Evolutionary conservation across 768 basidiomycete species (phyloP).

Genomic region (Artomyces pyxidatus): DNA sequence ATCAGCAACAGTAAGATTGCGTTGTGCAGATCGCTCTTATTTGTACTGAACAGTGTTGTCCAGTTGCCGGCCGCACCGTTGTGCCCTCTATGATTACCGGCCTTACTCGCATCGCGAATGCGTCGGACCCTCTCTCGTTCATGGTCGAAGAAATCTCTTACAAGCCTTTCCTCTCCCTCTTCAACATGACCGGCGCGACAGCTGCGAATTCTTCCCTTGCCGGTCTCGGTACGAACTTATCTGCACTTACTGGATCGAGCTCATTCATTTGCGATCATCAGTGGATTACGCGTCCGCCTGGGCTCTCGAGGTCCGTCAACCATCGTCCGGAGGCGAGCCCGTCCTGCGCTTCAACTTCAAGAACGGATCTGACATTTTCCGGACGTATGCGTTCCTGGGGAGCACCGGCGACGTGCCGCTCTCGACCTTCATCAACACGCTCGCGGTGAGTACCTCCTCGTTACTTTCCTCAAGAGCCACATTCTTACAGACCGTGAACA

Average conservation of each 20-base stretch:
- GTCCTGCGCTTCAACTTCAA: conserved; percentile 60
- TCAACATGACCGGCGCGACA: conserved; percentile 64
- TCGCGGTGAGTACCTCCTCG: conserved; percentile 24
- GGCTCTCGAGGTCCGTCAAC: conserved; percentile 51
- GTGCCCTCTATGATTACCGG: conserved; percentile 51
- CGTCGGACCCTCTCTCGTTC: conserved; percentile 46
- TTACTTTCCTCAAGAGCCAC: not conserved
- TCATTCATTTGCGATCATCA: conserved; percentile 17
- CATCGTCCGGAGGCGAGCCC: conserved; percentile 36
- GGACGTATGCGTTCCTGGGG: conserved; percentile 36
- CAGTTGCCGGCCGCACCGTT: conserved; percentile 63
- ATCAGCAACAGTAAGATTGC: conserved; percentile 50
- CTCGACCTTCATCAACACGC: conserved; percentile 37
- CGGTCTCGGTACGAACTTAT: conserved; percentile 39
- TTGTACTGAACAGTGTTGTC: conserved; percentile 4
- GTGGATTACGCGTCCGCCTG: conserved; percentile 56
- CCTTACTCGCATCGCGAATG: conserved; percentile 42
- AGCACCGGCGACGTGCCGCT: conserved; percentile 42
- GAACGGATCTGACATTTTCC: conserved; percentile 53
- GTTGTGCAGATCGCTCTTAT: not conserved
- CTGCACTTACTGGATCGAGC: not conserved
- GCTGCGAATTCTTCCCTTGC: conserved; percentile 43
- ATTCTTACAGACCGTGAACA: not conserved
- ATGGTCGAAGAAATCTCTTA: conserved; percentile 56
- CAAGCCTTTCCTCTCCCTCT: conserved; percentile 71